Evolutionary conservation across 2,329 filamentous ascomycete genomes (phyloP).

Genomic region (Fusarium sulawesiense): DNA sequence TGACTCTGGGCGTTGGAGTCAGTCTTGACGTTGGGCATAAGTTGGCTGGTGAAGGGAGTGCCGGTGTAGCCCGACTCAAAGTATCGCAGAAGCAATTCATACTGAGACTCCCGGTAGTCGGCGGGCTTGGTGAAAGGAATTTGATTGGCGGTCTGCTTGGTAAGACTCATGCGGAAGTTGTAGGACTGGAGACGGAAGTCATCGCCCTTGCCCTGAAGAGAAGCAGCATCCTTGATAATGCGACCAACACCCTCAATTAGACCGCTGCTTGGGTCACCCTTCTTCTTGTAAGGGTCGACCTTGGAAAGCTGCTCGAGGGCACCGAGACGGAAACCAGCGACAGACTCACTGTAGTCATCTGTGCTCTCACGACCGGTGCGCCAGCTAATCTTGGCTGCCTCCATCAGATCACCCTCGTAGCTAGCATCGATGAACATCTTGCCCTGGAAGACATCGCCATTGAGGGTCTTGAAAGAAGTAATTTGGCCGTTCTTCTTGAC

Average conservation of each 20-base stretch:
- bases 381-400: slow-evolving; percentile 31
- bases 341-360: slow-evolving; percentile 25
- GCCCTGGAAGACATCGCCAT: slow-evolving; percentile 18
- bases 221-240: slow-evolving; percentile 8
- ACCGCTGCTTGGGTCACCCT: slow-evolving; percentile 22
- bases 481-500: slow-evolving; percentile 29
- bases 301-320: slow-evolving; percentile 7
- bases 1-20: slow-evolving; percentile 32
- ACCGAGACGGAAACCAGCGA: slow-evolving; percentile 24
- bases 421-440: slow-evolving; percentile 42
- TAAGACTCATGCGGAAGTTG: slow-evolving; percentile 36
- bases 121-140: slow-evolving; percentile 31
- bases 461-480: slow-evolving; percentile 27
- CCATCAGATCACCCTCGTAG: slow-evolving; percentile 41
- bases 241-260: slow-evolving; percentile 26
- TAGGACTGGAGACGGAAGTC: slow-evolving; percentile 33
- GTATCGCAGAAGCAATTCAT: slow-evolving; percentile 36
- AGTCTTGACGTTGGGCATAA: slow-evolving; percentile 39
- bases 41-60: slow-evolving; percentile 29
- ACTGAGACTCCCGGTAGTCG: slow-evolving; percentile 30
- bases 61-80: slow-evolving; percentile 32
- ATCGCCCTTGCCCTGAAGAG: slow-evolving; percentile 18
- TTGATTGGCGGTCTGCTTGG: slow-evolving; percentile 12
- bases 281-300: slow-evolving; percentile 28
- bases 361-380: slow-evolving; percentile 31